Evolutionary conservation across 257 asterid species (phyloP).

Genomic region (Striga asiatica): DNA sequence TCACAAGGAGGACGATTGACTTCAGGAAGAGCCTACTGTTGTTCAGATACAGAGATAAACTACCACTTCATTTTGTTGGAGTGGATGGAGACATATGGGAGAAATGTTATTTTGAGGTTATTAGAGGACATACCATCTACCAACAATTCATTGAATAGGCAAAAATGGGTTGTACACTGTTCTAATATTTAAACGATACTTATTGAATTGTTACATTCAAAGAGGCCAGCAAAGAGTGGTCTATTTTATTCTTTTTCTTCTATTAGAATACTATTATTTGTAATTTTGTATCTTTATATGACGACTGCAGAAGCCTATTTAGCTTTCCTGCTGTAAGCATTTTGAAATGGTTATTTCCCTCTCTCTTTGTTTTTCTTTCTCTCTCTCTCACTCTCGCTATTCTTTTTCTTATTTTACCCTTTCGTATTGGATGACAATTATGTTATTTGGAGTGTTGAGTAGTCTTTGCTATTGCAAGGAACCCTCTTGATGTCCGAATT

Average conservation of each 20-base stretch:
- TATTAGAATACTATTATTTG: not conserved
- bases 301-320: not conserved
- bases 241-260: not conserved
- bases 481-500: conserved; percentile 3
- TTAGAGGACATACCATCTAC: not conserved
- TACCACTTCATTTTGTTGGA: no score
- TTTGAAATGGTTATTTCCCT: not conserved
- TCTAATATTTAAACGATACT: not conserved
- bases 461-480: not conserved
- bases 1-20: no score
- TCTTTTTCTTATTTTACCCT: no score
- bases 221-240: conserved; percentile 1
- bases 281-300: not conserved
- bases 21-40: no score
- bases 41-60: no score
- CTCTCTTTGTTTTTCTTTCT: no score
- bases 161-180: not conserved
- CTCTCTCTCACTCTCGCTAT: no score
- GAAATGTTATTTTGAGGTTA: not conserved
- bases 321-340: not conserved
- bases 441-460: conserved; percentile 6
- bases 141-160: not conserved
- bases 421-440: no score
- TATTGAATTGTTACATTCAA: conserved; percentile 3
- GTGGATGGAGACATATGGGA: conserved; percentile 6